Evolutionary conservation across 2,329 filamentous ascomycete species (phyloP).

Genomic region (Pseudocercospora eumusae): DNA sequence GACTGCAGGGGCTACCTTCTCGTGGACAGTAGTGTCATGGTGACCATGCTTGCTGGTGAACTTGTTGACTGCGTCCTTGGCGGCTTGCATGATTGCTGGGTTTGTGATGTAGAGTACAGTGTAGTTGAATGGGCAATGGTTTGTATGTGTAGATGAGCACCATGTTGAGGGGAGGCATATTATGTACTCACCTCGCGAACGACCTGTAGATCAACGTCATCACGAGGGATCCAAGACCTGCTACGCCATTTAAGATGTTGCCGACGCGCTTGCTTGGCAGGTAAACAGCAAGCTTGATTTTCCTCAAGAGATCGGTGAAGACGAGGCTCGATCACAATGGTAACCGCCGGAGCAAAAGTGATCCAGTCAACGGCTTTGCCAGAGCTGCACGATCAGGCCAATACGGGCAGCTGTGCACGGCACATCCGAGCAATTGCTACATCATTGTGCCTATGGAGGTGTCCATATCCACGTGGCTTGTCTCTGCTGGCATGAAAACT

Average conservation of each 20-base stretch:
- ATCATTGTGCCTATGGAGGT: constrained; percentile 4
- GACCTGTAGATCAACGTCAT: constrained; percentile 1
- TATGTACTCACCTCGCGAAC: constrained; percentile 4
- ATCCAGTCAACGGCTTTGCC: constrained; percentile 7
- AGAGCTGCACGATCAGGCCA: constrained; percentile 8
- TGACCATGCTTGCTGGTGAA: constrained; percentile 64
- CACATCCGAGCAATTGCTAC: constrained; percentile 1
- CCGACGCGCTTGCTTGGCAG: constrained; percentile 5
- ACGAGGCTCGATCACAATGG: constrained; percentile 1
- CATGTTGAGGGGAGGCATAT: background rate
- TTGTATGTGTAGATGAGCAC: background rate
- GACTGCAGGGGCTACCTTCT: constrained; percentile 60
- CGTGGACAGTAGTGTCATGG: constrained; percentile 70
- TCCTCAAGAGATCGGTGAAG: constrained; percentile 5
- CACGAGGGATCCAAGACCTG: background rate
- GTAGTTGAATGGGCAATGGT: background rate
- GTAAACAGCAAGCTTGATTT: constrained; percentile 7
- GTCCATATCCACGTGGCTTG: constrained; percentile 1
- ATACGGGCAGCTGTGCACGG: background rate
- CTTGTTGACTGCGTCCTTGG: constrained; percentile 62
- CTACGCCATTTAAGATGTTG: constrained; percentile 2
- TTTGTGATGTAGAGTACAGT: constrained; percentile 1
- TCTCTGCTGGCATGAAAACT: background rate
- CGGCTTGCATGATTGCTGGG: constrained; percentile 60
- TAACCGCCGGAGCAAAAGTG: constrained; percentile 2